A percentile compares a stretch with the other conserved stretches of the same genome.
phyloP scores from a whole-genome alignment of 176 grass and related monocot species.

The Miscanthus lutarioriparius region DNA sequence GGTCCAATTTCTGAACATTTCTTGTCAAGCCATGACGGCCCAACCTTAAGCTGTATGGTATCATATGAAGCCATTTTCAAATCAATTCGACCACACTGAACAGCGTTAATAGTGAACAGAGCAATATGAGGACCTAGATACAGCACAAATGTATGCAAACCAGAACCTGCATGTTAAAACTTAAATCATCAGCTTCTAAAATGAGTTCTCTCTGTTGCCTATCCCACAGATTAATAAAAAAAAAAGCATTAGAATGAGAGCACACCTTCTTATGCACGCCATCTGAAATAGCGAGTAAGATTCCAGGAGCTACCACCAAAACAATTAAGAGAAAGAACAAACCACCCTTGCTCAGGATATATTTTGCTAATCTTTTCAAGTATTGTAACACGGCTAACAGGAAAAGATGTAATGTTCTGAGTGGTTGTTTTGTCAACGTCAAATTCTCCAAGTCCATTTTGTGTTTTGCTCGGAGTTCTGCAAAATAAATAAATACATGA shows the following conservation, averaged over 20 bases:
- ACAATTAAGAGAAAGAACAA: slow-evolving; percentile 62
- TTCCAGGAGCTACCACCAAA: slow-evolving; percentile 43
- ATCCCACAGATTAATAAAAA: no score
- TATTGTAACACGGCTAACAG: slow-evolving; percentile 66
- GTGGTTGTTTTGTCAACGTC: slow-evolving; percentile 77
- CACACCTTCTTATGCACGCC: slow-evolving; percentile 73
- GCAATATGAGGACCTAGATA: slow-evolving; percentile 47
- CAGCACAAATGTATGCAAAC: no score
- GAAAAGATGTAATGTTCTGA: slow-evolving; percentile 72
- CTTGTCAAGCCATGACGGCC: no score
- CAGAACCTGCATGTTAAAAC: no score
- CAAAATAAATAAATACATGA: slow-evolving; percentile 34
- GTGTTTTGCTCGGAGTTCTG: slow-evolving; percentile 80
- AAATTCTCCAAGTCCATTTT: slow-evolving; percentile 70
- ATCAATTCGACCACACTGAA: slow-evolving; percentile 88
- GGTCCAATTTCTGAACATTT: no score
- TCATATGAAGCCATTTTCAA: slow-evolving; percentile 50
- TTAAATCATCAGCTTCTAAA: no score
- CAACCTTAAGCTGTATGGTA: no score
- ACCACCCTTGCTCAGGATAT: slow-evolving; percentile 61
- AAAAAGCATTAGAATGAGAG: not conserved
- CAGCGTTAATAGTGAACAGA: slow-evolving; percentile 93
- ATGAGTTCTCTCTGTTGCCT: no score
- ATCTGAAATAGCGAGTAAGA: slow-evolving; percentile 52
- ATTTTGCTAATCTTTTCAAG: slow-evolving; percentile 64